These are phyloP conservation scores for Alternaria atra DNA, from an alignment of 2,329 filamentous ascomycete species.

Conservation along the genomic window DNA sequence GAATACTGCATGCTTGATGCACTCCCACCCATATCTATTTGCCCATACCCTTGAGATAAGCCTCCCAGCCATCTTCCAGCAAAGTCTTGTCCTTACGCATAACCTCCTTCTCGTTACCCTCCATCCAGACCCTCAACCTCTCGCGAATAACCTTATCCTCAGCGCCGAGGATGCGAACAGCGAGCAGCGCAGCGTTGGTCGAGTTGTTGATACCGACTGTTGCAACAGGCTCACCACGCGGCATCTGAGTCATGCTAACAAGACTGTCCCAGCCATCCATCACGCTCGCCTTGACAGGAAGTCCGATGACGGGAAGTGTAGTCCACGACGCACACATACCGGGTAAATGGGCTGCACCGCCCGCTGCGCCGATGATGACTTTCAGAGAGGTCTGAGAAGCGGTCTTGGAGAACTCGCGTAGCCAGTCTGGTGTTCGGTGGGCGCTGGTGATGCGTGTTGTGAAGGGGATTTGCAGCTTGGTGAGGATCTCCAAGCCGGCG, in stretches of 20 bases:
- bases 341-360: conserved; percentile 61
- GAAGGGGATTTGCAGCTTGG: conserved; percentile 76
- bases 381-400: conserved; percentile 51
- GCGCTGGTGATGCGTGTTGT: conserved; percentile 81
- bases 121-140: conserved; percentile 69
- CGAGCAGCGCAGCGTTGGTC: conserved; percentile 58
- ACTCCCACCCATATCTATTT: conserved; percentile 30
- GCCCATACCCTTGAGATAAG: conserved; percentile 59
- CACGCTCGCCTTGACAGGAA: conserved; percentile 60
- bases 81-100: conserved; percentile 68
- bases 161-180: conserved; percentile 55
- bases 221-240: conserved; percentile 55
- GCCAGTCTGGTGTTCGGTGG: conserved; percentile 60
- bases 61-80: conserved; percentile 64
- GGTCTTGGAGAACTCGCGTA: conserved; percentile 55
- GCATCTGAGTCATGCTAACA: conserved; percentile 63
- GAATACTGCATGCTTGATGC: background rate
- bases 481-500: conserved; percentile 71
- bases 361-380: conserved; percentile 60
- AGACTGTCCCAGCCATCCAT: conserved; percentile 61
- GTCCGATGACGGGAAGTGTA: conserved; percentile 60
- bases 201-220: conserved; percentile 58
- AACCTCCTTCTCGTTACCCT: conserved; percentile 70
- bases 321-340: conserved; percentile 63
- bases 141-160: conserved; percentile 65